Evolutionary conservation across 2,329 filamentous ascomycete genomes (phyloP).

Genomic region (Alternaria gansuensis): DNA sequence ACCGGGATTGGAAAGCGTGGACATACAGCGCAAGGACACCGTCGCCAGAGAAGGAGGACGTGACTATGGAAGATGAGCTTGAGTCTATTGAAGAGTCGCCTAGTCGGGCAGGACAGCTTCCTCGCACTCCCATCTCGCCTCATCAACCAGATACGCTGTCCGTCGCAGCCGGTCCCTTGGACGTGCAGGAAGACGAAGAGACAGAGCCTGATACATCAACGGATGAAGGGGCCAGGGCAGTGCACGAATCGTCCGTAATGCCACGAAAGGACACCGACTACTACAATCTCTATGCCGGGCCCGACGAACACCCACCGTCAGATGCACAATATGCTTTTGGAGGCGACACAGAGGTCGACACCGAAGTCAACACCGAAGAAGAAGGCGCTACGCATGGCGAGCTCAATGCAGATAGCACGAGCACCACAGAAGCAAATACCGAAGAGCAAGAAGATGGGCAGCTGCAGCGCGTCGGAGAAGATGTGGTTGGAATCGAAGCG

Average conservation of each 20-base stretch:
- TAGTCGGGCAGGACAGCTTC: conserved; percentile 34
- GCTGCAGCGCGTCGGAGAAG: background rate
- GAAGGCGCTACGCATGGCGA: conserved; percentile 20
- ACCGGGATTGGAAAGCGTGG: conserved; percentile 75
- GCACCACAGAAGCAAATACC: conserved; percentile 18
- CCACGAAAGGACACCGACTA: conserved; percentile 25
- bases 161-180: conserved; percentile 4
- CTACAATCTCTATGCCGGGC: conserved; percentile 38
- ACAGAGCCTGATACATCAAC: background rate
- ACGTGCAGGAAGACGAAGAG: background rate
- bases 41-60: conserved; percentile 68
- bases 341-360: conserved; percentile 45
- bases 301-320: conserved; percentile 60
- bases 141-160: conserved; percentile 17
- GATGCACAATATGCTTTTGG: conserved; percentile 62
- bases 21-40: conserved; percentile 75
- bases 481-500: background rate
- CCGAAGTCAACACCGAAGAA: conserved; percentile 32
- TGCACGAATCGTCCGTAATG: background rate
- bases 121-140: conserved; percentile 41
- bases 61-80: conserved; percentile 29
- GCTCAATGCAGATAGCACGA: conserved; percentile 18
- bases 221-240: background rate
- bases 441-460: conserved; percentile 17
- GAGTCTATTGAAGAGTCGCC: conserved; percentile 34